Evolutionary conservation across 2,329 filamentous ascomycete genomes (phyloP).

Genomic region (Talaromyces rugulosus): DNA sequence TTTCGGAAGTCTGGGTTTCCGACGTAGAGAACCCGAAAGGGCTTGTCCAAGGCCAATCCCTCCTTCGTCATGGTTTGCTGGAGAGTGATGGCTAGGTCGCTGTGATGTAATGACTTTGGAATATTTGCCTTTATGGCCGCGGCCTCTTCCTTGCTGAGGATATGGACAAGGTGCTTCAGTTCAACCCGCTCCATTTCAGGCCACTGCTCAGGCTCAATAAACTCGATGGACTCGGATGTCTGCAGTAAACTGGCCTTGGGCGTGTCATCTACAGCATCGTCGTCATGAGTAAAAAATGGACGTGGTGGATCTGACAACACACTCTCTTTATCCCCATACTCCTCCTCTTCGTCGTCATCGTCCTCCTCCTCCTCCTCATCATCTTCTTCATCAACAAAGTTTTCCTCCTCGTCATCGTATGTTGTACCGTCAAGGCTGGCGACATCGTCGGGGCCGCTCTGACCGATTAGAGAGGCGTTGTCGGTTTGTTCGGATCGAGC

Average conservation of each 20-base stretch:
- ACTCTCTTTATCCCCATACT: constrained; percentile 30
- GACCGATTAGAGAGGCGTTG: constrained; percentile 39
- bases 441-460: constrained; percentile 40
- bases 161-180: constrained; percentile 39
- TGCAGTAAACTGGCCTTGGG: constrained; percentile 29
- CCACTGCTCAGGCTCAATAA: constrained; percentile 39
- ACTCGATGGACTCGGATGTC: constrained; percentile 36
- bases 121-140: constrained; percentile 25
- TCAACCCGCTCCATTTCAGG: constrained; percentile 36
- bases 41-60: constrained; percentile 36
- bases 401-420: constrained; percentile 31
- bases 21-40: constrained; percentile 42
- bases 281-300: constrained; percentile 23
- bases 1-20: constrained; percentile 36
- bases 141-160: constrained; percentile 29
- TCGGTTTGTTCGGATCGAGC: constrained; percentile 42
- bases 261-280: constrained; percentile 31
- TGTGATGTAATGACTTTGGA: constrained; percentile 23
- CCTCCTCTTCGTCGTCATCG: constrained; percentile 32
- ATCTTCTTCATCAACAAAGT: constrained; percentile 30
- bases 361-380: constrained; percentile 33
- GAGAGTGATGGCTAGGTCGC: constrained; percentile 36
- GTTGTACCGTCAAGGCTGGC: constrained; percentile 40
- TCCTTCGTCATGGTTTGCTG: constrained; percentile 42
- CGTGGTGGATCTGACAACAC: constrained; percentile 25